These are phyloP conservation scores for Pythium phragmitis DNA, from an alignment of 352 stramenopile species.

Conservation along the genomic window DNA sequence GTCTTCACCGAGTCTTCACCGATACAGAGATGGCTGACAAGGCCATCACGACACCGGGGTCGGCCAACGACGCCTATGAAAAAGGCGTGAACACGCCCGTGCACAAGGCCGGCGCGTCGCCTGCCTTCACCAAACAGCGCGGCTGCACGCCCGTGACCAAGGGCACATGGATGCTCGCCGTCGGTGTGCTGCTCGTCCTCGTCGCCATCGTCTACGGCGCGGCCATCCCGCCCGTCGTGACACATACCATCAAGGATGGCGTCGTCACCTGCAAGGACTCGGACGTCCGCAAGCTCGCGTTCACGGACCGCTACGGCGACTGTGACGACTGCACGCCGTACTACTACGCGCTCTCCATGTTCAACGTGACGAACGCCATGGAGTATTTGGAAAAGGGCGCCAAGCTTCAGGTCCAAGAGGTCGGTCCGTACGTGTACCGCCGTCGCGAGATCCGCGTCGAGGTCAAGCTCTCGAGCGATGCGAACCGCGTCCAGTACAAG, in stretches of 20 bases:
- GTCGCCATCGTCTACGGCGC: conserved; percentile 54
- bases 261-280: conserved; percentile 41
- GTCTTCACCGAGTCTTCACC: too few species aligned
- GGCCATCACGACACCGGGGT: conserved; percentile 22
- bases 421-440: conserved; percentile 74
- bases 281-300: conserved; percentile 42
- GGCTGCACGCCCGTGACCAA: conserved; percentile 32
- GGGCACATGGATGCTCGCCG: conserved; percentile 34
- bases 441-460: conserved; percentile 59
- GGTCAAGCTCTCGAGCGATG: conserved; percentile 49
- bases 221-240: conserved; percentile 50
- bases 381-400: conserved; percentile 42
- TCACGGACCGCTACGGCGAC: conserved; percentile 62
- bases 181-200: conserved; percentile 41
- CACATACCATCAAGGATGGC: conserved; percentile 35
- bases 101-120: background rate
- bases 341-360: conserved; percentile 64
- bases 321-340: conserved; percentile 76
- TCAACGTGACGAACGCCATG: conserved; percentile 79
- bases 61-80: conserved; percentile 26
- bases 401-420: conserved; percentile 63
- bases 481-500: conserved; percentile 68
- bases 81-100: conserved; percentile 21
- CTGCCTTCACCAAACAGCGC: background rate
- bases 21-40: conserved; percentile 3